Evolutionary conservation across 306 rosid genomes (phyloP).

Genomic region (Purshia tridentata): DNA sequence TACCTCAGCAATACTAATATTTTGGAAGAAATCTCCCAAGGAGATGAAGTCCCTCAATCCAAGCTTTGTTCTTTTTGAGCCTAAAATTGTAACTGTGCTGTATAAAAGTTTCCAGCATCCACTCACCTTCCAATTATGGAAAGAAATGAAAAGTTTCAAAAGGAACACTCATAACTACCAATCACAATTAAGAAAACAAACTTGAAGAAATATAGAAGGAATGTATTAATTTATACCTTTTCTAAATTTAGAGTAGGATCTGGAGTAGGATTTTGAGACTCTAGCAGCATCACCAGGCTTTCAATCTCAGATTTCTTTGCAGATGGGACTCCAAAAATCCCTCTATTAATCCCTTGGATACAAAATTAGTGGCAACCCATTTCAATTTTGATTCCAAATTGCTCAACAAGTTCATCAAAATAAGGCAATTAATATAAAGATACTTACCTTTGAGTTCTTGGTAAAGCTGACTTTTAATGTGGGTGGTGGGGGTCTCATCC

Average conservation of each 20-base stretch:
- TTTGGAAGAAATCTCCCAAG: slow-evolving; percentile 73
- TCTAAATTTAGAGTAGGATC: slow-evolving; percentile 56
- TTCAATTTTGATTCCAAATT: slow-evolving; percentile 25
- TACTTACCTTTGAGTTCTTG: slow-evolving; percentile 60
- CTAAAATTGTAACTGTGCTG: slow-evolving; percentile 74
- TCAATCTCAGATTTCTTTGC: slow-evolving; percentile 68
- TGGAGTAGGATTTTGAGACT: slow-evolving; percentile 75
- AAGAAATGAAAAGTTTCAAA: not conserved
- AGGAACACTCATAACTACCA: not conserved
- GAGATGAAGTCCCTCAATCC: slow-evolving; percentile 85
- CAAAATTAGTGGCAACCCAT: slow-evolving; percentile 16
- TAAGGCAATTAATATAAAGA: not conserved
- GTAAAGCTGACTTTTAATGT: slow-evolving; percentile 46
- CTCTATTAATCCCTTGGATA: slow-evolving; percentile 65
- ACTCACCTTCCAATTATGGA: slow-evolving; percentile 43
- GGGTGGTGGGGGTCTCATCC: slow-evolving; percentile 49
- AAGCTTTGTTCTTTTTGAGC: slow-evolving; percentile 80
- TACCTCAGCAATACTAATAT: slow-evolving; percentile 68
- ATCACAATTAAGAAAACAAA: not conserved
- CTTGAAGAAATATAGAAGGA: not conserved
- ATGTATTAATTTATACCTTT: slow-evolving; percentile 38
- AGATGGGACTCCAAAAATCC: slow-evolving; percentile 78
- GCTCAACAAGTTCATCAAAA: slow-evolving; percentile 1
- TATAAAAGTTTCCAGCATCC: slow-evolving; percentile 85
- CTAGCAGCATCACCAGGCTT: slow-evolving; percentile 58